These are phyloP conservation scores for Auriscalpium microsporum DNA, from an alignment of 768 basidiomycete genomes.

Conservation along the genomic window DNA sequence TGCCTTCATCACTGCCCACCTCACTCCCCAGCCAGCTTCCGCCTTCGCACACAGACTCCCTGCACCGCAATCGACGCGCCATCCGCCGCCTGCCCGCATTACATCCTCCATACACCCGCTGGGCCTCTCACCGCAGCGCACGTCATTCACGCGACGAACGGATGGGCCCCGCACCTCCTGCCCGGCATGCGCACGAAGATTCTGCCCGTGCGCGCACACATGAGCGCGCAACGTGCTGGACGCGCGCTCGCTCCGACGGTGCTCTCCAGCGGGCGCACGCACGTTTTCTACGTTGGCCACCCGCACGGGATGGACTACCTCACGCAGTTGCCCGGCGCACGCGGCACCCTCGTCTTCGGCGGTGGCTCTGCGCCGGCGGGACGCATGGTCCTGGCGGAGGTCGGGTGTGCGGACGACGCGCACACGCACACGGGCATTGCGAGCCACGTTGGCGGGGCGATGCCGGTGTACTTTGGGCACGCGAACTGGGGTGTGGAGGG, in stretches of 20 bases:
- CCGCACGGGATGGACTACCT: slow-evolving; percentile 52
- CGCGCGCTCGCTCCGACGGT: slow-evolving; percentile 20
- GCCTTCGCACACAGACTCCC: slow-evolving; percentile 51
- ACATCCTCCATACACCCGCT: slow-evolving; percentile 51
- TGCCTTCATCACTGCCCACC: neutral
- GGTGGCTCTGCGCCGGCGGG: slow-evolving; percentile 38
- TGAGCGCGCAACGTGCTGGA: slow-evolving; percentile 60
- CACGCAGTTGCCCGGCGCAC: slow-evolving; percentile 45
- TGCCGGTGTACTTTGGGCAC: slow-evolving; percentile 46
- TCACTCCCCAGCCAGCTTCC: slow-evolving; percentile 36
- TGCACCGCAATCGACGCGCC: slow-evolving; percentile 42
- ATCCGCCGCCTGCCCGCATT: slow-evolving; percentile 24
- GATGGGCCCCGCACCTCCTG: slow-evolving; percentile 68
- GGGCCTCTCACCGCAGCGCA: slow-evolving; percentile 51
- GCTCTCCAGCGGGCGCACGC: slow-evolving; percentile 39
- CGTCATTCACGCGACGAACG: slow-evolving; percentile 82
- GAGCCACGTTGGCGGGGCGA: slow-evolving; percentile 38
- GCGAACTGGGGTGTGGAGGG: slow-evolving; percentile 36
- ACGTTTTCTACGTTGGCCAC: slow-evolving; percentile 44
- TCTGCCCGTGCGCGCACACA: slow-evolving; percentile 47
- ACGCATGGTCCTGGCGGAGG: slow-evolving; percentile 19
- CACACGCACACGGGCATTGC: slow-evolving; percentile 28
- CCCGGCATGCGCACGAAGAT: slow-evolving; percentile 53
- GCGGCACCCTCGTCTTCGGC: slow-evolving; percentile 57
- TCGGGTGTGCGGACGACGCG: slow-evolving; percentile 28